Evolutionary conservation across 192 early-diverging fungal species (phyloP).

Genomic region (Funneliformis geosporum): DNA sequence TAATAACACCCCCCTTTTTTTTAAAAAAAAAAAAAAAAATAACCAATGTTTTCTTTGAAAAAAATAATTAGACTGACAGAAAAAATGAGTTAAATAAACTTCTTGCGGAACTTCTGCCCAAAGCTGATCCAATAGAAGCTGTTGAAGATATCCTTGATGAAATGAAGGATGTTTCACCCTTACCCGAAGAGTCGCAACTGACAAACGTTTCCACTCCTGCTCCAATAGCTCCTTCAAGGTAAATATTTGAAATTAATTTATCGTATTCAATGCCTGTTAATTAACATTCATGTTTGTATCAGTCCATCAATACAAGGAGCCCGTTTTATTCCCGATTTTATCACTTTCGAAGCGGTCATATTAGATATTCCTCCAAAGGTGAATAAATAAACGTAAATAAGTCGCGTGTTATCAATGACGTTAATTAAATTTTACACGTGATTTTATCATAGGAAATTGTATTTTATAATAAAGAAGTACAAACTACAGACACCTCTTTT

Average conservation of each 20-base stretch:
- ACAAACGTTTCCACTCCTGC: background rate
- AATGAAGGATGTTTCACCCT: background rate
- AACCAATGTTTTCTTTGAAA: no score
- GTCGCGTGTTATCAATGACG: background rate
- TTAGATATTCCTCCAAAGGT: conserved; percentile 88
- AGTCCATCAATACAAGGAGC: conserved; percentile 30
- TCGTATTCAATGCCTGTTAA: background rate
- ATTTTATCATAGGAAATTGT: conserved; percentile 65
- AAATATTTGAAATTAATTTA: background rate
- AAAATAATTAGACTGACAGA: background rate
- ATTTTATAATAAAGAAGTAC: conserved; percentile 89
- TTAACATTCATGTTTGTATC: background rate
- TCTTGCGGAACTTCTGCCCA: background rate
- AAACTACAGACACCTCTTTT: conserved; percentile 64
- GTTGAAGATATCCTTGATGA: background rate
- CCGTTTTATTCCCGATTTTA: conserved; percentile 62
- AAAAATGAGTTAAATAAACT: background rate
- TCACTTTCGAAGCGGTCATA: conserved; percentile 68
- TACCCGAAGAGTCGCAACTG: background rate
- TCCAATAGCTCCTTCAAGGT: background rate
- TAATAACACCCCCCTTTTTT: no score
- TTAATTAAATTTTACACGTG: background rate
- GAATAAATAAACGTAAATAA: background rate
- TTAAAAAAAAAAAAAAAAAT: no score
- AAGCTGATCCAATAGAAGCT: background rate